phyloP scores from a whole-genome alignment of 2,329 filamentous ascomycete genomes.

The Metarhizium album region DNA sequence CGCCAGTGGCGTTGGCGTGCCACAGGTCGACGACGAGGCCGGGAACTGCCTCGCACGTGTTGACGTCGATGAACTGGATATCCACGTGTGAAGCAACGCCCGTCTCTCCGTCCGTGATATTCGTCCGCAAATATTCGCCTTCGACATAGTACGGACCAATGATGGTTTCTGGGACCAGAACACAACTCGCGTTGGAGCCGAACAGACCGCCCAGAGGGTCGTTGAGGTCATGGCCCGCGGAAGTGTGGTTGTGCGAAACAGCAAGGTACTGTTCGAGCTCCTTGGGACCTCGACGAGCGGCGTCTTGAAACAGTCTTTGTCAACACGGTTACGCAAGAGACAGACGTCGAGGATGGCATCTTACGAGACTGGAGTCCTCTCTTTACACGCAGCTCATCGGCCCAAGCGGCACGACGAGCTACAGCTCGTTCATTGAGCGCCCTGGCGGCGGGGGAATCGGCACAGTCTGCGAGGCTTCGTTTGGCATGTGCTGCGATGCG shows the following conservation, averaged over 20 bases:
- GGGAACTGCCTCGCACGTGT: slow-evolving; percentile 29
- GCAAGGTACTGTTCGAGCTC: slow-evolving; percentile 4
- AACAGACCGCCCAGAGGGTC: slow-evolving; percentile 7
- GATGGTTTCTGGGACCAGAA: slow-evolving; percentile 9
- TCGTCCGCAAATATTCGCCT: slow-evolving; percentile 26
- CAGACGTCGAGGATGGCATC: not conserved
- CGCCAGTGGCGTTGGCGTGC: slow-evolving; percentile 34
- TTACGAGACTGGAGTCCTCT: slow-evolving; percentile 6
- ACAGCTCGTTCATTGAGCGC: slow-evolving; percentile 7
- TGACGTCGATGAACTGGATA: slow-evolving; percentile 31
- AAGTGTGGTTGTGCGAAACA: slow-evolving; percentile 5
- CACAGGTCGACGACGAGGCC: slow-evolving; percentile 32
- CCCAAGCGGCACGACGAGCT: slow-evolving; percentile 7
- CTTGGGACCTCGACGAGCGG: slow-evolving; percentile 2
- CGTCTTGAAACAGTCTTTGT: not conserved
- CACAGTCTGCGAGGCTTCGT: slow-evolving; percentile 5
- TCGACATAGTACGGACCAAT: slow-evolving; percentile 18
- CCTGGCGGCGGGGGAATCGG: slow-evolving; percentile 1
- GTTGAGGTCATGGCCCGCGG: slow-evolving; percentile 1
- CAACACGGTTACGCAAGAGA: not conserved
- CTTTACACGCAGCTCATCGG: slow-evolving; percentile 7
- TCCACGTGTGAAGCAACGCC: slow-evolving; percentile 31
- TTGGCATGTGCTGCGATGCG: slow-evolving; percentile 7
- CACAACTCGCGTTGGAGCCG: slow-evolving; percentile 8
- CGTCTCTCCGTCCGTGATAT: slow-evolving; percentile 28